A percentile compares a stretch with the other conserved stretches of the same genome.
Evolutionary conservation across 305 asterid genomes (phyloP).

Genomic region (Fraxinus latifolia): DNA sequence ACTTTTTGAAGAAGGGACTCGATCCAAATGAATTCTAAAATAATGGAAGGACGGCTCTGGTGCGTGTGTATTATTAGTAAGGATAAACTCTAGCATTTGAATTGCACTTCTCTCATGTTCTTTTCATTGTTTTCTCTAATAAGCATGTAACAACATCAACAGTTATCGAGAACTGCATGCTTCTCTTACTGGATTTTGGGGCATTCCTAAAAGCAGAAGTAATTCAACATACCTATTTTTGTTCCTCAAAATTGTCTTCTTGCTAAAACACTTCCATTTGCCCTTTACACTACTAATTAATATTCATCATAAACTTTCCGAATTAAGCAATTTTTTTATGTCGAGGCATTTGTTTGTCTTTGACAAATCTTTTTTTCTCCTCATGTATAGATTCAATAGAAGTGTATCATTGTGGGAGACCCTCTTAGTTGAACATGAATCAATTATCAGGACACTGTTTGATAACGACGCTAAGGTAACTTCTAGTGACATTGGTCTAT

Average conservation of each 20-base stretch:
- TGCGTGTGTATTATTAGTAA: constrained; percentile 26
- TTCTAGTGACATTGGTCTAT: constrained; percentile 54
- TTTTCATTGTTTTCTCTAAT: constrained; percentile 1
- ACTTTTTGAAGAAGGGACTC: constrained; percentile 74
- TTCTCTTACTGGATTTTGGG: constrained; percentile 65
- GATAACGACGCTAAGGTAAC: constrained; percentile 62
- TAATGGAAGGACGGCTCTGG: constrained; percentile 78
- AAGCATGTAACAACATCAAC: constrained; percentile 82
- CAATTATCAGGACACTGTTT: constrained; percentile 37
- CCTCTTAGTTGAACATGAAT: constrained; percentile 45
- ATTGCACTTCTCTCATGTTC: constrained; percentile 2
- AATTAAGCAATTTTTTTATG: neutral
- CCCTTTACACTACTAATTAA: neutral
- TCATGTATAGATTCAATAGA: constrained; percentile 59
- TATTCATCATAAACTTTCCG: neutral
- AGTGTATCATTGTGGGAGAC: constrained; percentile 91
- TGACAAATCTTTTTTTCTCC: neutral
- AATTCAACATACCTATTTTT: neutral
- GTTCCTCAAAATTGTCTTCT: too few species aligned
- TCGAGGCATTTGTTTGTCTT: neutral
- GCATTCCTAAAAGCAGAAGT: constrained; percentile 77
- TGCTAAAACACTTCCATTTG: neutral
- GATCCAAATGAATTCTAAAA: constrained; percentile 82
- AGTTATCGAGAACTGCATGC: constrained; percentile 60
- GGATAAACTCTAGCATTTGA: neutral